Conservation (phyloP, 495 filamentous ascomycete genomes). For the Trichoderma parareesei region DNA sequence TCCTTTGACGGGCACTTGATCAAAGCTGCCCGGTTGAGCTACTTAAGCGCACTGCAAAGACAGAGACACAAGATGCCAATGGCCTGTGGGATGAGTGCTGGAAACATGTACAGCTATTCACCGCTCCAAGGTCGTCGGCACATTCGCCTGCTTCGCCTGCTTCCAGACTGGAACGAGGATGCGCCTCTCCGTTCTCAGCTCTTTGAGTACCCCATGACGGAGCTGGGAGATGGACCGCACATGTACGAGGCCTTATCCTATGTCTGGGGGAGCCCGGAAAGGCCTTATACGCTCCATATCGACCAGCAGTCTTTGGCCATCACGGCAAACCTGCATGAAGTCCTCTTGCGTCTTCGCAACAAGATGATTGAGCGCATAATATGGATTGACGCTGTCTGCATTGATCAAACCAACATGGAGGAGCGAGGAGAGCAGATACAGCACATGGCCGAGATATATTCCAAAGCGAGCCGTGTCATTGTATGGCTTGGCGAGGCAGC, state of each 20-base stretch:
- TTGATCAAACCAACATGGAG: background rate
- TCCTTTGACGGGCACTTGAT: too few relatives aligned
- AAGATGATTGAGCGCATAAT: background rate
- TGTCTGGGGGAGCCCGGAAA: background rate
- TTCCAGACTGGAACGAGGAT: background rate
- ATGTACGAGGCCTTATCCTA: background rate
- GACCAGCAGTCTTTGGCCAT: background rate
- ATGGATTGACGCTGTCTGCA: background rate
- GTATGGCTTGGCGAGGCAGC: background rate
- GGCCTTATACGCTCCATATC: background rate
- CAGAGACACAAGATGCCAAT: too few relatives aligned
- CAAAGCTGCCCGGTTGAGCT: too few relatives aligned
- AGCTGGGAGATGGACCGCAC: background rate
- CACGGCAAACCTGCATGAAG: background rate
- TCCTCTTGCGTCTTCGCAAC: background rate
- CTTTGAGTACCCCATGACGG: background rate
- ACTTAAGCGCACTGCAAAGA: too few relatives aligned
- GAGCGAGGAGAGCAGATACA: background rate
- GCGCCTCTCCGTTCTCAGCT: background rate
- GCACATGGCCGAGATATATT: conserved; percentile 4
- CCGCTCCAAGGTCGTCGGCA: background rate
- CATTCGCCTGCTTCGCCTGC: background rate
- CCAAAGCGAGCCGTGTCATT: background rate
- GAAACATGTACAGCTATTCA: background rate
- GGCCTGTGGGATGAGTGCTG: background rate